Evolutionary conservation across 345 rosid genomes (phyloP).

Genomic region (Corchorus olitorius): DNA sequence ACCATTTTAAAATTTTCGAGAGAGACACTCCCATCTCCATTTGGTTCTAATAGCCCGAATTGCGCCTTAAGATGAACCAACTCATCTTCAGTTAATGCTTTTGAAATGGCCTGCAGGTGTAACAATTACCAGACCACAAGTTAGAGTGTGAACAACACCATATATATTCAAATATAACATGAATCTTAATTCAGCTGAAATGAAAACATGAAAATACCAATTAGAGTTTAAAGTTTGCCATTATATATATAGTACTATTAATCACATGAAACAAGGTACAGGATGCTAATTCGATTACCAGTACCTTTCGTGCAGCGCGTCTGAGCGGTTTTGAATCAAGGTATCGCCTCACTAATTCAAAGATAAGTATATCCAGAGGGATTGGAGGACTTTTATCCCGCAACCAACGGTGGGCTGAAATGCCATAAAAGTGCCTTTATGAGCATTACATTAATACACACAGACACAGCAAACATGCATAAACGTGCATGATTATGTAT

Average conservation of each 20-base stretch:
- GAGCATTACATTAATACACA: not conserved
- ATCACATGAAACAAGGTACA: too few species aligned
- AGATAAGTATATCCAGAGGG: slow-evolving; percentile 69
- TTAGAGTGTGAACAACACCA: not conserved
- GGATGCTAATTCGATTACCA: too few species aligned
- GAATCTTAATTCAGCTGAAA: too few species aligned
- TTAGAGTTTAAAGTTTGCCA: too few species aligned
- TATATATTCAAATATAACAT: too few species aligned
- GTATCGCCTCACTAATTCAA: slow-evolving; percentile 67
- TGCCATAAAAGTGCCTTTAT: not conserved
- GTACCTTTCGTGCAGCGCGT: slow-evolving; percentile 74
- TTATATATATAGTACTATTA: too few species aligned
- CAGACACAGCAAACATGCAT: too few species aligned
- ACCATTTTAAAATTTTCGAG: slow-evolving; percentile 79
- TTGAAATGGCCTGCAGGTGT: slow-evolving; percentile 63
- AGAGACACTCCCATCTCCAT: slow-evolving; percentile 67
- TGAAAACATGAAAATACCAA: too few species aligned
- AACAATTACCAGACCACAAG: slow-evolving; percentile 7
- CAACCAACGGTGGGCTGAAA: slow-evolving; percentile 81
- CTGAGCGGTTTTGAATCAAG: slow-evolving; percentile 69
- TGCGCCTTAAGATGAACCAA: slow-evolving; percentile 75
- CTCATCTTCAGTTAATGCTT: slow-evolving; percentile 77
- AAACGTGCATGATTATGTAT: too few species aligned
- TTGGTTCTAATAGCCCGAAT: slow-evolving; percentile 65
- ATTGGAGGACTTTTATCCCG: slow-evolving; percentile 47